Evolutionary conservation across 805 yeast species (phyloP), one percentile per base, ranked within the genome.

Genomic region (Priceomyces castillae): DNA sequence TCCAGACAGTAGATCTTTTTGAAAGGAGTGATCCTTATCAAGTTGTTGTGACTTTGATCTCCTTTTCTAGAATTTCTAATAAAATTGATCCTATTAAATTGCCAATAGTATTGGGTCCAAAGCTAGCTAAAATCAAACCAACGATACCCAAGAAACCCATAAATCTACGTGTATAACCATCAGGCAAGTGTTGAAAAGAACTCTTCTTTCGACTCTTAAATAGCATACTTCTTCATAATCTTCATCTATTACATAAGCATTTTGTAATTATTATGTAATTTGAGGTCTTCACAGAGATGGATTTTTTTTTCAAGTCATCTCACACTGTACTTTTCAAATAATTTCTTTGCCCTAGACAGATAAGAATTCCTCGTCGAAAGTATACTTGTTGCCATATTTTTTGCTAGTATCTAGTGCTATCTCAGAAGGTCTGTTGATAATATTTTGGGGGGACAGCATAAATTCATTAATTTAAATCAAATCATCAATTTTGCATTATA

Each of bases 1-100:
- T 88, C 59, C 90, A 84, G 52, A 88, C 95, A 0, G 66, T 76
- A 5, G 96, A 88, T 59, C 68, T 88, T 44, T 88, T 69, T 51
- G 96, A 88, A 57, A 62, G 66, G 22, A 75, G 78, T 51, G 95
- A 88, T 58, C 89, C 92, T 0, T 84, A 87, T 39, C 87, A 84
- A 50, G 88, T 88, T 1, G 64, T 83, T n/a, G 81, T 85, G 52
- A 77, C 90, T 0, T 66, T 88, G 34, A 82, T 84, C 54, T 80
- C 95, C 2, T 69, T 88, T 35, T 84, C 94, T 1, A 69, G 96
- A 45, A 71, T 79, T 43, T 84, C 87, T 2, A 75, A 84, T 54
- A 71, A 69, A 43, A 65, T 55, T 7, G 58, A 60, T 34, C 47
- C 62, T 2, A 39, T 25, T 1, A 51, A 37, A 2, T 64, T 64